These are phyloP conservation scores for Suillus subluteus DNA, from an alignment of 768 basidiomycete genomes.

Conservation along the genomic window DNA sequence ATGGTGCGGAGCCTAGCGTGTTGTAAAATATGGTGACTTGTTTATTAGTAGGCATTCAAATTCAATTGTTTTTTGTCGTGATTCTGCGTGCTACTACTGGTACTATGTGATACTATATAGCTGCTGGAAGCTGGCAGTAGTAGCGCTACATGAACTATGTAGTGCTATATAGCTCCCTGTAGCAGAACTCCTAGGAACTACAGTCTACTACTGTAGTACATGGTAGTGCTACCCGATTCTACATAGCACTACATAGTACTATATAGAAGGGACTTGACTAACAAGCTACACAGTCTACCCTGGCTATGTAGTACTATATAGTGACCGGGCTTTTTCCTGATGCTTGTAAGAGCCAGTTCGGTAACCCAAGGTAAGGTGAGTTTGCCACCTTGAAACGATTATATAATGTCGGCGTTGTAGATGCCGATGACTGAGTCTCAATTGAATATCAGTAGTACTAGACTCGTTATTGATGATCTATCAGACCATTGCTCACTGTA, in stretches of 20 bases:
- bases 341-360: too few relatives aligned
- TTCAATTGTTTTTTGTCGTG: background rate
- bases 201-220: background rate
- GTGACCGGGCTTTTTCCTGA: too few relatives aligned
- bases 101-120: background rate
- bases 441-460: too few relatives aligned
- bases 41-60: background rate
- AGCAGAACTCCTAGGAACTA: background rate
- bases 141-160: slow-evolving; percentile 1
- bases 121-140: background rate
- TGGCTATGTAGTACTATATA: too few relatives aligned
- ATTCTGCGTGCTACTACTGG: background rate
- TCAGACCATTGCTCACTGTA: too few relatives aligned
- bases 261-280: too few relatives aligned
- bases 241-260: background rate
- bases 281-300: too few relatives aligned
- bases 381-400: too few relatives aligned
- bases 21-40: background rate
- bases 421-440: too few relatives aligned
- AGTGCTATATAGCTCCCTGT: background rate
- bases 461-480: too few relatives aligned
- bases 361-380: too few relatives aligned
- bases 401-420: too few relatives aligned
- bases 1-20: background rate
- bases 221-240: background rate